These are phyloP conservation scores for Syncephalastrum monosporum DNA, from an alignment of 371 early-diverging fungal genomes.

Conservation along the genomic window DNA sequence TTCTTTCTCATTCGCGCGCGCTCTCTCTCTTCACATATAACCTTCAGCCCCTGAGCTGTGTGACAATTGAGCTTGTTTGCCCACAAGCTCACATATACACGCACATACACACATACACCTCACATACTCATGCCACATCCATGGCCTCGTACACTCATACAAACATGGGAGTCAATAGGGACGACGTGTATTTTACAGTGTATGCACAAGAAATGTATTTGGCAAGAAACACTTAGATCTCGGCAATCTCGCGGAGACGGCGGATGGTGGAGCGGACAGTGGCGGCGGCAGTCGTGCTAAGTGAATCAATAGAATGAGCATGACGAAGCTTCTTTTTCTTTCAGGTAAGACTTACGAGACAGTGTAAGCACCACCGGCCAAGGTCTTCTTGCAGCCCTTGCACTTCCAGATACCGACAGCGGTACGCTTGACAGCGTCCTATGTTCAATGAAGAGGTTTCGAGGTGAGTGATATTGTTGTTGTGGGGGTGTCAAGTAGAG, in stretches of 20 bases:
- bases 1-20: too few relatives aligned
- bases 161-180: too few relatives aligned
- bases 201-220: too few relatives aligned
- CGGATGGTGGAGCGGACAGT: slow-evolving; percentile 93
- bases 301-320: slow-evolving; percentile 1
- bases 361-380: slow-evolving; percentile 99
- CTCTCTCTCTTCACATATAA: too few relatives aligned
- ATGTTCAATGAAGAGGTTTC: slow-evolving; percentile 5
- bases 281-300: slow-evolving; percentile 87
- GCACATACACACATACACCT: neutral
- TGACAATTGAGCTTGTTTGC: too few relatives aligned
- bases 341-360: slow-evolving; percentile 57
- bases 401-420: slow-evolving; percentile 99
- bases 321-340: neutral
- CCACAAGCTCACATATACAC: neutral
- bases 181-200: too few relatives aligned
- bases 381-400: slow-evolving; percentile 88
- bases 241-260: slow-evolving; percentile 96
- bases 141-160: too few relatives aligned
- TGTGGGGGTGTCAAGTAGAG: too few relatives aligned
- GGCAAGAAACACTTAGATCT: slow-evolving; percentile 63
- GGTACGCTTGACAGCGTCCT: slow-evolving; percentile 90
- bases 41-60: too few relatives aligned
- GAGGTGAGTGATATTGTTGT: neutral
- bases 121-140: too few relatives aligned